Conservation (phyloP, 73 alveolate genomes). For the Stentor coeruleus region DNA sequence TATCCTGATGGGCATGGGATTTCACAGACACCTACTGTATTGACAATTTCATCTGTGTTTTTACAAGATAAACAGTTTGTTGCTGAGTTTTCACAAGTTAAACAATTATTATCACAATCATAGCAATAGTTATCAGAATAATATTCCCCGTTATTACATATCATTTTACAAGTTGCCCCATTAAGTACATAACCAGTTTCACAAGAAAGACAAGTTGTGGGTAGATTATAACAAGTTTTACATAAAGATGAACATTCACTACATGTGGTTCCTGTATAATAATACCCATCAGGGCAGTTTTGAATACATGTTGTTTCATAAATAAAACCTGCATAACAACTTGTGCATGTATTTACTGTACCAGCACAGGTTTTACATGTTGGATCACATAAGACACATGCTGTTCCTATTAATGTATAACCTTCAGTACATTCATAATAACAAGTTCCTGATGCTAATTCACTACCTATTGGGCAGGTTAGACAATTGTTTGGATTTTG, state of each 20-base stretch:
- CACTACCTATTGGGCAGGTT: background rate
- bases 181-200: background rate
- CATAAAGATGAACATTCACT: background rate
- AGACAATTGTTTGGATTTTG: background rate
- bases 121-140: background rate
- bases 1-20: constrained; percentile 21
- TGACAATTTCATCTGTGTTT: background rate
- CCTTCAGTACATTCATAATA: constrained; percentile 8
- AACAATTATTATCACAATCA: background rate
- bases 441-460: background rate
- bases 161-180: background rate
- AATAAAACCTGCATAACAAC: background rate
- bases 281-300: constrained; percentile 11
- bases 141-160: background rate
- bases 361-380: background rate
- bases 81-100: background rate
- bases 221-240: background rate
- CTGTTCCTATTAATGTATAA: background rate
- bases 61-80: background rate
- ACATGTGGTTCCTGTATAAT: background rate
- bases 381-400: background rate
- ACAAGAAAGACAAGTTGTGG: background rate
- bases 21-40: background rate
- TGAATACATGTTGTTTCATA: background rate
- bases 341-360: background rate